Evolutionary conservation across 805 yeast genomes (phyloP), one percentile per base, ranked within the genome.

Genomic region (Ascoidea asiatica): DNA sequence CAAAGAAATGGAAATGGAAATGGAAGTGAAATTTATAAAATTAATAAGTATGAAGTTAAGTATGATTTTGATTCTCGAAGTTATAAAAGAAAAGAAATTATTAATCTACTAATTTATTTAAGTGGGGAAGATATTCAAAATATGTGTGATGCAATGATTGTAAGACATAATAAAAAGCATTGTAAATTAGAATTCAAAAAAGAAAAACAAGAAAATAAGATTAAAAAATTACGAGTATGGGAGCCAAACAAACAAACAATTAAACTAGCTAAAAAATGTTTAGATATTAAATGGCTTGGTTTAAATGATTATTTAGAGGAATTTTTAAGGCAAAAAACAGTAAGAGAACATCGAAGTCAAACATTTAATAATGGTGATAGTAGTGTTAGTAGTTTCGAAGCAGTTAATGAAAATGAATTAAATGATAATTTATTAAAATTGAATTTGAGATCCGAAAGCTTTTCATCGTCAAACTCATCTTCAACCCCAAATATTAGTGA

Each of bases 231-330:
- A 18, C 11, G 18, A 38, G 11, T 23, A 23, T 23, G 33, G 33
- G 33, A 23, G 11, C 33, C 33, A 23, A 23, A 23, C 7, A 13
- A 39, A 19, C 40, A 38, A 15, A 49, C 52, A 2, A 42, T 35
- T 19, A 41, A 21, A 42, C 39, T 49, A n/a, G 48, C 52, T 21
- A 44, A 21, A 35, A 47, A 47, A 43, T 49, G 52, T 39, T 38
- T 49, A 15, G 18, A 40, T 7, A 39, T 49, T 21, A 37, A 37
- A 19, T 49, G 48, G 48, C 37, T 49, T 19, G 49, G 47, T 15
- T 29, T 46, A n/a, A 33, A 43, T 8, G 40, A 39, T 29, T 47
- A 46, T 37, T 43, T 48, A 18, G 13, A n/a, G n/a, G n/a, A n/a
- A n/a, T n/a, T n/a, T n/a, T n/a, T n/a, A n/a, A n/a, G n/a, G n/a